Base-by-base conservation (phyloP, 2,329 filamentous ascomycete genomes). In the Aureobasidium mangrovei region DNA sequence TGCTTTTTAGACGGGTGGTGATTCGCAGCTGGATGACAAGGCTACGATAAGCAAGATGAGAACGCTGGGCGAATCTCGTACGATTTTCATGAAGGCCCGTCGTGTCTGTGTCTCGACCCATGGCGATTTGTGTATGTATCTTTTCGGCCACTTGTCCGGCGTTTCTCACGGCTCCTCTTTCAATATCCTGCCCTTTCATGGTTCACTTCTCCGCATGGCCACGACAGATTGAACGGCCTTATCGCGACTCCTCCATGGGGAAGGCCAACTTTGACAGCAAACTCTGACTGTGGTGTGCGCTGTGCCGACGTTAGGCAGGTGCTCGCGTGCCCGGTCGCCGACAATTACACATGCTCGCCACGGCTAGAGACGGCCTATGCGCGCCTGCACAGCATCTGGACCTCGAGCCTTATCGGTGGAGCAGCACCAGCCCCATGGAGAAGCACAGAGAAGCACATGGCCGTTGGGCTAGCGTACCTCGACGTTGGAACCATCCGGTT, bases 201-300 rank as follows among this genome's bases (percentile, higher is more conserved):
- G 44, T 47, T 47, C 33, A 24, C 46, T 31, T 40, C 33, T 32
- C 33, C 35, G n/a, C 46, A 31, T 36, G 27, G 40, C 44, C 24
- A 35, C n/a, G 33, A 47, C 29, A 33, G 9, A 18, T 18, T 18
- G 18, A 35, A 10, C 32, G 10, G 10, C 36, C 26, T 18, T 41
- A 51, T 51, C 47, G 38, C 38, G 47, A 40, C 18, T 51, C 12
- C 47, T 38, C 47, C 47, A 51, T 51, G 47, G 47, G 36, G 42
- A 26, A 41, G 47, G 38, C n/a, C 28, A 42, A 41, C 24, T 42
- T 29, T 51, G 36, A 51, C 47, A 51, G 18, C n/a, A 51, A 6
- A 29, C 8, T 10, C 4, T 51, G 36, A 51, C 47, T 51, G 28
- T 35, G 36, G 5, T 8, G 33, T 28, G 10, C 47, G 24, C 28